These are phyloP conservation scores for Paramecium octaurelia DNA, from an alignment of 73 alveolate genomes.

Conservation along the genomic window DNA sequence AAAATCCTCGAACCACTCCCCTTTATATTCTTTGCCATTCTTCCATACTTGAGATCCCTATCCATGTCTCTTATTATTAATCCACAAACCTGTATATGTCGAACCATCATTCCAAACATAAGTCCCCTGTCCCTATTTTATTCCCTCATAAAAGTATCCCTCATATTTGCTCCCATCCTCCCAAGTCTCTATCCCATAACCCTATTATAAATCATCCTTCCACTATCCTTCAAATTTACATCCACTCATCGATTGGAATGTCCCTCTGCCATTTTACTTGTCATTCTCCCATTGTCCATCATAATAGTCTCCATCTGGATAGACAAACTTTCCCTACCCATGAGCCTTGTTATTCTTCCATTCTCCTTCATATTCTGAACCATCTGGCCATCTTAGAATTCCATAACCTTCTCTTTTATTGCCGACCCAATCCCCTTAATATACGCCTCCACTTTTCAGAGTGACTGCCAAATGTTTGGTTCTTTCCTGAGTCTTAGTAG, in stretches of 20 bases:
- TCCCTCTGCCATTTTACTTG: constrained; percentile 68
- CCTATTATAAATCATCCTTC: constrained; percentile 78
- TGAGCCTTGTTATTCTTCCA: constrained; percentile 68
- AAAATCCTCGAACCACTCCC: constrained; percentile 62
- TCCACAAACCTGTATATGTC: constrained; percentile 31
- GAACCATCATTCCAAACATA: constrained; percentile 40
- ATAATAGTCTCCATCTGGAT: constrained; percentile 67
- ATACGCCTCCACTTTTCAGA: constrained; percentile 45
- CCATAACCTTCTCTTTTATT: constrained; percentile 60
- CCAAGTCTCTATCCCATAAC: constrained; percentile 85
- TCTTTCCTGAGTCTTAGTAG: not conserved
- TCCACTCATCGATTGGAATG: constrained; percentile 67
- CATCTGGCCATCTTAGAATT: constrained; percentile 45
- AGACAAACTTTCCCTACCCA: constrained; percentile 71
- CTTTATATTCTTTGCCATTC: constrained; percentile 56
- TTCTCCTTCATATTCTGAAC: constrained; percentile 48
- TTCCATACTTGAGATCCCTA: constrained; percentile 31
- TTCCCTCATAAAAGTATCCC: constrained; percentile 51
- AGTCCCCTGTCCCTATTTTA: constrained; percentile 58
- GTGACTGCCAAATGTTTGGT: not conserved
- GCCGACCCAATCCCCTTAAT: constrained; percentile 60
- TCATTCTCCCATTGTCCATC: constrained; percentile 70
- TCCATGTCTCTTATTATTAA: constrained; percentile 53
- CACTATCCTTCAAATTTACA: constrained; percentile 65
- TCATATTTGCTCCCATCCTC: constrained; percentile 48